Percentiles rank a stretch among this genome's conserved stretches.
Conservation (phyloP, 176 grass and related monocot species). For the Urochloa ruziziensis region DNA sequence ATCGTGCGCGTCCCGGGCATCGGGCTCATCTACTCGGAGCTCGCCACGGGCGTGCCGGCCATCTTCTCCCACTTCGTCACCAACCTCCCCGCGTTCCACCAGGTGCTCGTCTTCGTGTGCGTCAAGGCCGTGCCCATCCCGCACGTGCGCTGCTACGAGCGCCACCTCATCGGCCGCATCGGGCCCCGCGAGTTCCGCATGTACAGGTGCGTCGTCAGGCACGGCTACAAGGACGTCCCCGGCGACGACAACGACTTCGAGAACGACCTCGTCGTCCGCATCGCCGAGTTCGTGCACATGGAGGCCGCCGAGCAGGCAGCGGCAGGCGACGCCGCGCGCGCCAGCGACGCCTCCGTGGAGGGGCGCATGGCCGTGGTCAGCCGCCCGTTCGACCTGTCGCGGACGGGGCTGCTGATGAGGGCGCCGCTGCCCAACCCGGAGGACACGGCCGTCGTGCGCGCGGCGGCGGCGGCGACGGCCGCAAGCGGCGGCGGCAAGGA, state of each 20-base stretch:
- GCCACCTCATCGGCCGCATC: slow-evolving; percentile 63
- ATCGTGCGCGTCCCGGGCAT: slow-evolving; percentile 73
- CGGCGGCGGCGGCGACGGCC: slow-evolving; percentile 6
- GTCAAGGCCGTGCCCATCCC: slow-evolving; percentile 60
- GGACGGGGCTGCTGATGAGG: slow-evolving; percentile 30
- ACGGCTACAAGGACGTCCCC: slow-evolving; percentile 69
- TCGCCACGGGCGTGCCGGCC: slow-evolving; percentile 56
- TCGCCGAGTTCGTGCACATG: slow-evolving; percentile 71
- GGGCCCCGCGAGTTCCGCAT: slow-evolving; percentile 56
- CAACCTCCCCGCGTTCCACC: slow-evolving; percentile 71
- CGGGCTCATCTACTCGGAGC: slow-evolving; percentile 63
- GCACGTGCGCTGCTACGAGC: slow-evolving; percentile 44
- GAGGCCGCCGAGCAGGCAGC: slow-evolving; percentile 29
- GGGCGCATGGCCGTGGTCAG: slow-evolving; percentile 59
- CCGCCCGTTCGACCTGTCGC: slow-evolving; percentile 15
- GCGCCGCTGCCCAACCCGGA: background rate
- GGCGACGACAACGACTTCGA: slow-evolving; percentile 66
- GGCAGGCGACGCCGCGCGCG: background rate
- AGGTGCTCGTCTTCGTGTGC: slow-evolving; percentile 71
- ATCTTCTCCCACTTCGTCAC: slow-evolving; percentile 82
- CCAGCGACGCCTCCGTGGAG: slow-evolving; percentile 36
- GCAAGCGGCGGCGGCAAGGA: slow-evolving; percentile 9
- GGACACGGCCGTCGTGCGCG: slow-evolving; percentile 33
- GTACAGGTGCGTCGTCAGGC: slow-evolving; percentile 66
- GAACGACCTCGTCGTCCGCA: slow-evolving; percentile 60